A percentile compares a stretch with the other conserved stretches of the same genome.
phyloP scores from a whole-genome alignment of 2,329 filamentous ascomycete genomes.

The Lasiodiplodia sp. region DNA sequence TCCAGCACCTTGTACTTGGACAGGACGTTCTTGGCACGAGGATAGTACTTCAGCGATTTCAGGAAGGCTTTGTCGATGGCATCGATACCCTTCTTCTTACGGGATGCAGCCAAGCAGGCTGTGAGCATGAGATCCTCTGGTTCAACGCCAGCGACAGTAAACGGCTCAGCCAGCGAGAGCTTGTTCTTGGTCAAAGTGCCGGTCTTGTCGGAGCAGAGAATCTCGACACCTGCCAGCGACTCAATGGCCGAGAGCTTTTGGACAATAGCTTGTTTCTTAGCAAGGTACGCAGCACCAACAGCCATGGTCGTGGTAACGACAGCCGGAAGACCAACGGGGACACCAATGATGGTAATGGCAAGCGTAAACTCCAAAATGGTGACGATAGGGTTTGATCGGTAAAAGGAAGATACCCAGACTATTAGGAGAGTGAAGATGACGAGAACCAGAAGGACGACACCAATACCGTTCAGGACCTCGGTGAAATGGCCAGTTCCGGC shows the following conservation, averaged over 20 bases:
- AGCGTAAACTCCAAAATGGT: slow-evolving; percentile 83
- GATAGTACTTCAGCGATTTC: slow-evolving; percentile 83
- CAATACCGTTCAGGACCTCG: slow-evolving; percentile 87
- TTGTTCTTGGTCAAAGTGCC: slow-evolving; percentile 95
- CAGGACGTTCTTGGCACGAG: slow-evolving; percentile 79
- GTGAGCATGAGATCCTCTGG: slow-evolving; percentile 90
- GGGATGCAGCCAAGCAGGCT: slow-evolving; percentile 85
- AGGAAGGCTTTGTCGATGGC: slow-evolving; percentile 95
- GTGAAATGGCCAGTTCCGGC: slow-evolving; percentile 85
- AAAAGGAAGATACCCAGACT: slow-evolving; percentile 88
- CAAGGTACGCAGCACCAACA: slow-evolving; percentile 88
- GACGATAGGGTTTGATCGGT: slow-evolving; percentile 82
- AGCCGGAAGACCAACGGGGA: slow-evolving; percentile 89
- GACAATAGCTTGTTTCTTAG: slow-evolving; percentile 91
- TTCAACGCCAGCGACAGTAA: slow-evolving; percentile 81
- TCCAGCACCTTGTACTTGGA: slow-evolving; percentile 85
- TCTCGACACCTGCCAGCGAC: slow-evolving; percentile 89
- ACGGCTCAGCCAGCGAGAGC: slow-evolving; percentile 85
- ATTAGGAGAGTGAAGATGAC: slow-evolving; percentile 82
- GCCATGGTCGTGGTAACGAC: slow-evolving; percentile 96
- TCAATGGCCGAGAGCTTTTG: slow-evolving; percentile 93
- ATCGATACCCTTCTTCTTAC: slow-evolving; percentile 96
- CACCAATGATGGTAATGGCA: slow-evolving; percentile 89
- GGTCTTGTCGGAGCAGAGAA: slow-evolving; percentile 94
- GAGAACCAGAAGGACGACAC: slow-evolving; percentile 78